phyloP scores from a whole-genome alignment of 495 filamentous ascomycete genomes.

The Penicillium roqueforti region DNA sequence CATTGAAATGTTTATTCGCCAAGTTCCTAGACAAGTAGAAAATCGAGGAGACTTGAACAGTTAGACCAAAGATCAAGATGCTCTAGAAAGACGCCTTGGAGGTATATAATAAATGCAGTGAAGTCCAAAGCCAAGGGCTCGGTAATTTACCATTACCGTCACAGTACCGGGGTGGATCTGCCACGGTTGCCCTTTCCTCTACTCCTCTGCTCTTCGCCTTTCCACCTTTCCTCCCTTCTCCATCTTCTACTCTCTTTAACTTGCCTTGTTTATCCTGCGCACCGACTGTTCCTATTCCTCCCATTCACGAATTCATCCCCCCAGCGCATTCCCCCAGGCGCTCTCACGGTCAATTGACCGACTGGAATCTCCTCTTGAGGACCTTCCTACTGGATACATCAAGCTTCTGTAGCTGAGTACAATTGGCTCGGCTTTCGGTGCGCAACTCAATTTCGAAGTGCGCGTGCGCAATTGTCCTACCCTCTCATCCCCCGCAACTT shows the following conservation, averaged over 20 bases:
- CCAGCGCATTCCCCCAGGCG: not conserved
- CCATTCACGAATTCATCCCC: not conserved
- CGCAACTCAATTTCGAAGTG: conserved; percentile 13
- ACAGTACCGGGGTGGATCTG: conserved; percentile 9
- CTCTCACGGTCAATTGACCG: not conserved
- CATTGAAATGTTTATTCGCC: not conserved
- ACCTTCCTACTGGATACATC: not conserved
- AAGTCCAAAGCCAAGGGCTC: conserved; percentile 8
- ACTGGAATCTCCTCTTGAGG: not conserved
- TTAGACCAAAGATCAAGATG: no score
- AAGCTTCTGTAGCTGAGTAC: conserved; percentile 11
- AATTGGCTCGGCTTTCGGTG: conserved; percentile 8
- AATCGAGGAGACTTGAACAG: no score
- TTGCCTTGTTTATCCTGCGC: conserved; percentile 13
- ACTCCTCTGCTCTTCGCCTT: conserved; percentile 23
- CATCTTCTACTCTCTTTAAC: conserved; percentile 17
- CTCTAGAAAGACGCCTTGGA: no score
- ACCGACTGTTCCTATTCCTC: not conserved
- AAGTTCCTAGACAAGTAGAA: not conserved
- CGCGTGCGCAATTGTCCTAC: conserved; percentile 17
- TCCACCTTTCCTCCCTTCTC: no score
- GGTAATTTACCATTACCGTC: conserved; percentile 11
- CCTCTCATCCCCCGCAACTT: not conserved
- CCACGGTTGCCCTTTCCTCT: conserved; percentile 22
- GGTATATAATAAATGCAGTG: not conserved